Conservation (phyloP, 108 stramenopile species). For the Fistulifera pelliculosa region DNA sequence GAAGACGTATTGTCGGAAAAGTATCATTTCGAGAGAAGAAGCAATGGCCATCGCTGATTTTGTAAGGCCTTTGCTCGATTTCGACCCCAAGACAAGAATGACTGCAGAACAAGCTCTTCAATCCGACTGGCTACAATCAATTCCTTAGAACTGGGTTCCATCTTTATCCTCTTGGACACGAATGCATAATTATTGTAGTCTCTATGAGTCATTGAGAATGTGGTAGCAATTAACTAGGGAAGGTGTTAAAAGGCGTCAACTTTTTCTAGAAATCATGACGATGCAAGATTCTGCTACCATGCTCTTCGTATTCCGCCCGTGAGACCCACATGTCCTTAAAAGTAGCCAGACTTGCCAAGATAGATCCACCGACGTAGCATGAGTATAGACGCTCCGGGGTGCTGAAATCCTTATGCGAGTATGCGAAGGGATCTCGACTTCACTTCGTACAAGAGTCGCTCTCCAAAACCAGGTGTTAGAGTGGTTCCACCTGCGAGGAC, state of each 20-base stretch:
- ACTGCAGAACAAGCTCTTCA: slow-evolving; percentile 75
- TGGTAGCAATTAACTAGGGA: neutral
- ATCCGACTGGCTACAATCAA: slow-evolving; percentile 68
- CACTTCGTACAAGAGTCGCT: slow-evolving; percentile 91
- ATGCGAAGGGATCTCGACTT: slow-evolving; percentile 69
- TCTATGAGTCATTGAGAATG: neutral
- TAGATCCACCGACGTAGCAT: slow-evolving; percentile 93
- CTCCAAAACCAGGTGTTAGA: slow-evolving; percentile 87
- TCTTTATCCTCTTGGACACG: too few relatives aligned
- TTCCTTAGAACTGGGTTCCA: neutral
- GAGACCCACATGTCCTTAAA: slow-evolving; percentile 98
- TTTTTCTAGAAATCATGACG: slow-evolving; percentile 51
- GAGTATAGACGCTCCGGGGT: slow-evolving; percentile 86
- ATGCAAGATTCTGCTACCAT: slow-evolving; percentile 78
- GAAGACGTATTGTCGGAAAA: slow-evolving; percentile 88
- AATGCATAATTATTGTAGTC: neutral
- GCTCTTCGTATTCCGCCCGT: slow-evolving; percentile 89
- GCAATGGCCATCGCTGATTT: slow-evolving; percentile 82
- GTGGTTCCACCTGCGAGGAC: slow-evolving; percentile 94
- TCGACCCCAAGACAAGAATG: slow-evolving; percentile 75
- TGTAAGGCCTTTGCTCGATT: slow-evolving; percentile 74
- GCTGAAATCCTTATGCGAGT: slow-evolving; percentile 88
- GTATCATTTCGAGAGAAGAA: slow-evolving; percentile 74
- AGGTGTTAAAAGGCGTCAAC: neutral
- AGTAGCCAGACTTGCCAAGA: slow-evolving; percentile 94